A percentile compares a stretch with the other conserved stretches of the same genome.
Evolutionary conservation across 306 rosid genomes (phyloP).

Genomic region (Sophora flavescens): DNA sequence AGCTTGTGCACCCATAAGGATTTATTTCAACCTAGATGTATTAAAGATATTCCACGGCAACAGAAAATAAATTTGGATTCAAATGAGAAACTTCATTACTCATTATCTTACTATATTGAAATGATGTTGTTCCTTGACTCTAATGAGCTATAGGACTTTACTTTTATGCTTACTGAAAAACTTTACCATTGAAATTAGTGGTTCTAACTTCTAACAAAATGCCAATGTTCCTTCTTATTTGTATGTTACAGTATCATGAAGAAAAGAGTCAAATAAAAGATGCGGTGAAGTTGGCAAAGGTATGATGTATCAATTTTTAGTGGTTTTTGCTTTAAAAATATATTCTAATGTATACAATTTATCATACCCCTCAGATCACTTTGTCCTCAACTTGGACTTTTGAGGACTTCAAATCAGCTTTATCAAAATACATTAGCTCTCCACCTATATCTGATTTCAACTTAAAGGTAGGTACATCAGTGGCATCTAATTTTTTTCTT

Average conservation of each 20-base stretch:
- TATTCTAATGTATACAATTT: slow-evolving; percentile 40
- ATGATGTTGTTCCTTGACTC: too few relatives aligned
- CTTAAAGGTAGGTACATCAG: slow-evolving; percentile 63
- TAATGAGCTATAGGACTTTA: slow-evolving; percentile 20
- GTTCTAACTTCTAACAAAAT: slow-evolving; percentile 41
- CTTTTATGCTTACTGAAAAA: slow-evolving; percentile 36
- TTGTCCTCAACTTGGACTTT: slow-evolving; percentile 70
- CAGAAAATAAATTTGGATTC: slow-evolving; percentile 19
- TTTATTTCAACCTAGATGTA: slow-evolving; percentile 21
- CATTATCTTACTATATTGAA: slow-evolving; percentile 7
- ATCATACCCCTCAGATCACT: slow-evolving; percentile 58
- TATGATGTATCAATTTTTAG: slow-evolving; percentile 47
- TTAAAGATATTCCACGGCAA: not conserved
- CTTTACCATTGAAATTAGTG: not conserved
- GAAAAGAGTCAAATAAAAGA: slow-evolving; percentile 80
- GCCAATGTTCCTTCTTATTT: slow-evolving; percentile 26
- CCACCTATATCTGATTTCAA: slow-evolving; percentile 74
- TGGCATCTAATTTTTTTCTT: slow-evolving; percentile 20
- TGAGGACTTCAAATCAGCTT: slow-evolving; percentile 70
- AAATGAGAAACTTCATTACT: slow-evolving; percentile 23
- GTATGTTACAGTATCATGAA: slow-evolving; percentile 73
- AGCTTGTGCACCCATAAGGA: not conserved
- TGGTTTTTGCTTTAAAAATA: slow-evolving; percentile 39
- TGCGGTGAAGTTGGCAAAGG: slow-evolving; percentile 88
- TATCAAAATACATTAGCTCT: slow-evolving; percentile 63